Conservation (phyloP, 495 filamentous ascomycete genomes). For the Tuber brumale region DNA sequence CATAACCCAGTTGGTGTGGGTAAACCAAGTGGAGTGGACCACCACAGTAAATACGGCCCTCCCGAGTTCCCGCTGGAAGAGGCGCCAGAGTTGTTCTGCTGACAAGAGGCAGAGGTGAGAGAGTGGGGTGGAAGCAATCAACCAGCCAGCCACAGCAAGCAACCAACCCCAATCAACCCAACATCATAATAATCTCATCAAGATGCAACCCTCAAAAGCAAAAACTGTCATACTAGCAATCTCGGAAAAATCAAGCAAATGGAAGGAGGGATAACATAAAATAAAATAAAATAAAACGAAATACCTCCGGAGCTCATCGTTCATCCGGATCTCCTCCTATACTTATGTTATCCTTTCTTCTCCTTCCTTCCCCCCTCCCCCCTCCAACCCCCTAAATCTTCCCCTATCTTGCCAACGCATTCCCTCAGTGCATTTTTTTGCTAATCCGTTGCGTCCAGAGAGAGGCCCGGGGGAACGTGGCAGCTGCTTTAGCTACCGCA, state of each 20-base stretch:
- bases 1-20: conserved; percentile 8
- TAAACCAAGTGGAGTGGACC: background rate
- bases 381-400: background rate
- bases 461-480: conserved; percentile 36
- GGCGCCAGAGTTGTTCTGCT: conserved; percentile 19
- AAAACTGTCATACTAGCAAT: background rate
- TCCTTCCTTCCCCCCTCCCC: background rate
- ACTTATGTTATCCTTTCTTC: background rate
- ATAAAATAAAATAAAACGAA: background rate
- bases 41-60: conserved; percentile 21
- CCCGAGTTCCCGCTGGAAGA: conserved; percentile 16
- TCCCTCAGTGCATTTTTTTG: conserved; percentile 16
- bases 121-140: conserved; percentile 26
- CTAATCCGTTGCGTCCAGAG: conserved; percentile 30
- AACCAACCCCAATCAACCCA: conserved; percentile 16
- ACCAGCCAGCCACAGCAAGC: conserved; percentile 7
- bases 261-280: background rate
- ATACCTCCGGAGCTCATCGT: background rate
- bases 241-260: background rate
- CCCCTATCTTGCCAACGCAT: conserved; percentile 25
- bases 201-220: conserved; percentile 22
- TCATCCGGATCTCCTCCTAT: conserved; percentile 1
- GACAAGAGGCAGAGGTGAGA: conserved; percentile 25
- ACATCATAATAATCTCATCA: conserved; percentile 22
- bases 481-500: conserved; percentile 35